Conservation (phyloP, 2,329 filamentous ascomycete genomes). For the Phaeosphaeria sp. region DNA sequence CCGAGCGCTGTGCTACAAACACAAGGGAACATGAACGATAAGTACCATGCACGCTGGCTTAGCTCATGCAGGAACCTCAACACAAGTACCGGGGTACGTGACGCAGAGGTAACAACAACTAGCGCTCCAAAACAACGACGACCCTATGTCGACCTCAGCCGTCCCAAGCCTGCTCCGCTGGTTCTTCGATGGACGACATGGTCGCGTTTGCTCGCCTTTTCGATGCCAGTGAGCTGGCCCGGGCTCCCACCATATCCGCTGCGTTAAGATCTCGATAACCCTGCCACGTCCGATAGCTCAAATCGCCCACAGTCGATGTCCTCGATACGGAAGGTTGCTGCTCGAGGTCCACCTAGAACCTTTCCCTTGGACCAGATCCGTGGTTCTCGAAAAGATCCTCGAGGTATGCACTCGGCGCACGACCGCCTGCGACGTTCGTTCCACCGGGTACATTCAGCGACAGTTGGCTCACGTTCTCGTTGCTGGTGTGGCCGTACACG, state of each 20-base stretch:
- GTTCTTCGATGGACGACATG: neutral
- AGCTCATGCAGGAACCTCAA: constrained; percentile 7
- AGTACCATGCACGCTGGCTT: constrained; percentile 3
- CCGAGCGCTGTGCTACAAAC: constrained; percentile 2
- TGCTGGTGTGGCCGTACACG: constrained; percentile 35
- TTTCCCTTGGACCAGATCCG: constrained; percentile 44
- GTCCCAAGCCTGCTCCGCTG: neutral
- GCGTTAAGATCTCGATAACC: constrained; percentile 4
- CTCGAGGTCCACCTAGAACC: constrained; percentile 38
- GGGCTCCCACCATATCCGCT: constrained; percentile 1
- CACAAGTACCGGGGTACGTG: constrained; percentile 4
- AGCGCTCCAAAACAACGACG: constrained; percentile 2
- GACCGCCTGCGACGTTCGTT: constrained; percentile 60
- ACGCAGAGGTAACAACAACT: constrained; percentile 2
- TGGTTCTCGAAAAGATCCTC: constrained; percentile 89
- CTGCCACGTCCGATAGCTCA: neutral
- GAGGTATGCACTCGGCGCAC: constrained; percentile 86
- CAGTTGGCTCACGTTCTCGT: constrained; percentile 67
- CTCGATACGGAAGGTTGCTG: constrained; percentile 12
- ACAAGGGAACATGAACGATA: constrained; percentile 3
- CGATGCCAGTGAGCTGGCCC: neutral
- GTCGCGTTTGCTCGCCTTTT: neutral
- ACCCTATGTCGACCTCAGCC: neutral
- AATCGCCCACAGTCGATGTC: constrained; percentile 3
- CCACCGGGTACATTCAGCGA: constrained; percentile 65